A percentile compares a stretch with the other conserved stretches of the same genome.
Conservation (phyloP, 1,139 yeast genomes). For the Wickerhamiella infanticola region DNA sequence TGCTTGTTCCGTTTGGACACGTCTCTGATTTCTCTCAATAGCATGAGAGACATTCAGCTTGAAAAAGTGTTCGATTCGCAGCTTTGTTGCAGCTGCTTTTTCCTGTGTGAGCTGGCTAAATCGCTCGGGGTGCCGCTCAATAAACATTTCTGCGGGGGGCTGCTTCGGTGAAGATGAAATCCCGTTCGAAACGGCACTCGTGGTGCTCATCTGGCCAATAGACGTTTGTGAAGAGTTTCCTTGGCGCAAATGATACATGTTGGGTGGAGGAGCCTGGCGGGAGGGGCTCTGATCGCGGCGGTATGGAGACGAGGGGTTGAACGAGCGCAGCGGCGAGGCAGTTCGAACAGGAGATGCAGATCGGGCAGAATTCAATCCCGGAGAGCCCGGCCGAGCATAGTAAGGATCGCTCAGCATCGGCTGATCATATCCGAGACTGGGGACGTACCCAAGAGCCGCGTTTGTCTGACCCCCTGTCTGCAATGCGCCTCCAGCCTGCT, state of each 20-base stretch:
- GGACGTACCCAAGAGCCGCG: neutral
- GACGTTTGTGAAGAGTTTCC: conserved; percentile 7
- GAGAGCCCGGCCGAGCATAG: conserved; percentile 1
- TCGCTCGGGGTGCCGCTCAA: conserved; percentile 76
- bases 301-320: neutral
- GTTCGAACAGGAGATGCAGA: neutral
- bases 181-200: conserved; percentile 2
- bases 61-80: conserved; percentile 49
- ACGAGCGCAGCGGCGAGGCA: neutral
- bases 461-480: neutral
- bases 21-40: conserved; percentile 53
- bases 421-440: conserved; percentile 9
- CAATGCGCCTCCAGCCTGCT: neutral
- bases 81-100: conserved; percentile 47
- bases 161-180: neutral
- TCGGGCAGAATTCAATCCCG: conserved; percentile 8
- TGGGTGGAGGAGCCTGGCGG: conserved; percentile 11
- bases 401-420: conserved; percentile 4
- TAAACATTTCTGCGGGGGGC: conserved; percentile 16
- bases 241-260: neutral
- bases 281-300: conserved; percentile 7
- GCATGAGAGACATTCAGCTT: conserved; percentile 59
- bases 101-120: conserved; percentile 41
- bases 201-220: conserved; percentile 5
- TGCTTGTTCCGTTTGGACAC: conserved; percentile 45